Evolutionary conservation across 371 early-diverging fungal species (phyloP).

Genomic region (Mucor saturninus): DNA sequence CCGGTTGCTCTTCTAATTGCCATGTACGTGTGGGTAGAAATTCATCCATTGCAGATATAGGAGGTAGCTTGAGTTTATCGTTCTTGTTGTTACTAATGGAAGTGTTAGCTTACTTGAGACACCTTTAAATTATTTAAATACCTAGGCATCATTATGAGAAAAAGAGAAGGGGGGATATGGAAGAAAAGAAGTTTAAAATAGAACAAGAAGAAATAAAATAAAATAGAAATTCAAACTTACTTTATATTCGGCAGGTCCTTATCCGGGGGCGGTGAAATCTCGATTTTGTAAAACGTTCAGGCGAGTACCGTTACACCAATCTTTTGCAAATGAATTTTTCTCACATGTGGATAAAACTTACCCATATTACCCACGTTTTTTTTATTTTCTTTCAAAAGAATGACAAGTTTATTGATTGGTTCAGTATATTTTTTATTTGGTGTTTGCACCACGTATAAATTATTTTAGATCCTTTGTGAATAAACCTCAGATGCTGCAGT

Average conservation of each 20-base stretch:
- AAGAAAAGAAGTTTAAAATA: background rate
- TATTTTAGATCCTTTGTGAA: too few species aligned
- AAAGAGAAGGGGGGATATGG: constrained; percentile 1
- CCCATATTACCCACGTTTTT: constrained; percentile 22
- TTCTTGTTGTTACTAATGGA: constrained; percentile 11
- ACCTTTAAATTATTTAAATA: too few species aligned
- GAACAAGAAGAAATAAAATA: too few species aligned
- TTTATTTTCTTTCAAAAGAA: background rate
- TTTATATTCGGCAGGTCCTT: constrained; percentile 9
- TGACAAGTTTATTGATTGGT: constrained; percentile 18
- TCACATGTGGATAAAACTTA: background rate
- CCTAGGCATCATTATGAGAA: constrained; percentile 2
- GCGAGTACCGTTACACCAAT: background rate
- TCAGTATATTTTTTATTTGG: background rate
- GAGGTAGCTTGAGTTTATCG: constrained; percentile 22
- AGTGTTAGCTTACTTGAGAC: background rate
- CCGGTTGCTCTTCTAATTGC: constrained; percentile 2
- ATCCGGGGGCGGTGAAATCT: constrained; percentile 25
- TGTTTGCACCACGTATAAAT: background rate
- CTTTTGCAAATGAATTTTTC: background rate
- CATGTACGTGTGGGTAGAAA: constrained; percentile 14
- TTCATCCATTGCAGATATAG: constrained; percentile 27
- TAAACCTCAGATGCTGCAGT: too few species aligned
- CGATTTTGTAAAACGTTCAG: constrained; percentile 17
- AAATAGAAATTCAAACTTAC: background rate